Evolutionary conservation across 2,329 filamentous ascomycete genomes (phyloP), one percentile per base, ranked within the genome.

Genomic region (Ophiocordyceps camponoti-floridani): DNA sequence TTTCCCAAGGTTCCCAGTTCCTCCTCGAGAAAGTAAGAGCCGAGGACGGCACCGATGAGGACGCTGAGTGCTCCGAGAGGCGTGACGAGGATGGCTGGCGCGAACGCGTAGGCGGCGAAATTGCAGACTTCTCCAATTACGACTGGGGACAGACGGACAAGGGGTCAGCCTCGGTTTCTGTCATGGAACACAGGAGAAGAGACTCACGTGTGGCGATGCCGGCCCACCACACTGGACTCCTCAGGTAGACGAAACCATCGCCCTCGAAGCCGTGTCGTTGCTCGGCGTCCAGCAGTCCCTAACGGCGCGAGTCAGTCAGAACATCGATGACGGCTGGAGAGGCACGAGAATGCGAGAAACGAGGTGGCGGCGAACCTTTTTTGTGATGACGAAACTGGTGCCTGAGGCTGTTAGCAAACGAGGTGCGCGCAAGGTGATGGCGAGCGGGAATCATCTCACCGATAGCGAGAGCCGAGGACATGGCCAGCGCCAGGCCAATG

Each of bases 371-470:
- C 57, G 62, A 67, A 91, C 84, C 75, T 95, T 96, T 68, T 98
- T 98, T 42, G 93, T 98, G 57, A 98, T 95, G 53, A 98, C 89
- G 63, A 98, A 98, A 73, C 88, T 94, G 44, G 85, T 87, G 58
- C 87, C 86, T 91, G 54, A 41, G 40, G 47, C 4, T 4, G 18
- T 41, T 40, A 44, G 19, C 11, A 26, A 33, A n/a, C 4, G 12
- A 30, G 43, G 41, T 27, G 40, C 5, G 45, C 41, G 40, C 23
- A 42, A 16, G 26, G 16, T 10, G 19, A 10, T 7, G 19, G 38
- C 44, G 47, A 16, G 35, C 40, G 40, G 27, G 61, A 71, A 55
- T 73, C n/a, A 38, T 18, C 35, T 38, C 18, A 83, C 82, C 82
- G 64, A 87, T 87, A 51, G 80, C 81, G 58, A 85, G 66, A 53